Evolutionary conservation across 1,284 basidiomycete genomes (phyloP).

Genomic region (Athelia psychrophila): DNA sequence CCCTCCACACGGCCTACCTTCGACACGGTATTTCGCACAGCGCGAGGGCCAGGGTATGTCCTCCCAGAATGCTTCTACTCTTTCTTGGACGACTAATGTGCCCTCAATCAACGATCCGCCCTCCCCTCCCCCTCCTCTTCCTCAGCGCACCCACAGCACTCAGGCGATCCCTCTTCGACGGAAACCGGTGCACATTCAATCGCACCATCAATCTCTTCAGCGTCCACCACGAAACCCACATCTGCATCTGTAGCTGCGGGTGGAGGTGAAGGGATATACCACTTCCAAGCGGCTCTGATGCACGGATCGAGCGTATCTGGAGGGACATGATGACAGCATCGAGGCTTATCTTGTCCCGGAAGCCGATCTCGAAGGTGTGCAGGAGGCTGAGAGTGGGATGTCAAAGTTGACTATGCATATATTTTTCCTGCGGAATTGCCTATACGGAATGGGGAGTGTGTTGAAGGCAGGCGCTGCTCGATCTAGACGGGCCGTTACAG

Average conservation of each 20-base stretch:
- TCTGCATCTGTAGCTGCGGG: constrained; percentile 19
- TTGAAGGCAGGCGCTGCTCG: constrained; percentile 37
- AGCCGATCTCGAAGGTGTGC: constrained; percentile 39
- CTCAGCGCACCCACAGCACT: constrained; percentile 17
- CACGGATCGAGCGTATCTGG: constrained; percentile 76
- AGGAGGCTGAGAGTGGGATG: constrained; percentile 54
- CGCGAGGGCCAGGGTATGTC: constrained; percentile 61
- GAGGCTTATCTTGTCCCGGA: constrained; percentile 66
- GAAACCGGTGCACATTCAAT: background rate
- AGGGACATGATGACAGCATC: constrained; percentile 76
- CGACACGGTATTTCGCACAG: constrained; percentile 75
- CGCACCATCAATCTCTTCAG: background rate
- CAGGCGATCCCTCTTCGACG: background rate
- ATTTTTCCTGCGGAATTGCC: constrained; percentile 74
- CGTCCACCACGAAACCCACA: constrained; percentile 15
- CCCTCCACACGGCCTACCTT: constrained; percentile 78
- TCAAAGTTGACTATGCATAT: constrained; percentile 47
- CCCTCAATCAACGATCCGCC: constrained; percentile 75
- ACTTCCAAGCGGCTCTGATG: constrained; percentile 78
- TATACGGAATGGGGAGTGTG: constrained; percentile 69
- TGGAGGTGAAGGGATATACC: constrained; percentile 26
- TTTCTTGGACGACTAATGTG: constrained; percentile 89
- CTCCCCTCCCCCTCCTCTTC: constrained; percentile 37
- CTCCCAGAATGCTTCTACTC: constrained; percentile 95
- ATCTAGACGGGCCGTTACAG: constrained; percentile 52